Evolutionary conservation across 2,329 filamentous ascomycete species (phyloP), one percentile per base, ranked within the genome.

Genomic region (Claviceps digitariae): DNA sequence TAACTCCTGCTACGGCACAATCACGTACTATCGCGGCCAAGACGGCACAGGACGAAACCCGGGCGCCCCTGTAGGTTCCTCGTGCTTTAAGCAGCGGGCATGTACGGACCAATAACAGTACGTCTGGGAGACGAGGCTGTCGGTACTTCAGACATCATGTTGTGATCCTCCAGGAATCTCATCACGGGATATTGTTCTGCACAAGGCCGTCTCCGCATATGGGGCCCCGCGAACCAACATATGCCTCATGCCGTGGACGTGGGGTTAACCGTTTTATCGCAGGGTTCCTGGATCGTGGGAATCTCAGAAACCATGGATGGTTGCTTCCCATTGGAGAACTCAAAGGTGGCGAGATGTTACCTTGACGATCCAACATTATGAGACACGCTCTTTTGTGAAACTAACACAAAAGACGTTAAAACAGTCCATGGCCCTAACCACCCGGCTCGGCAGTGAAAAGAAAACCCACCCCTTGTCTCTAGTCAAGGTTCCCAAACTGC

Each of bases 301-400:
- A 51, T 17, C 34, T 20, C 7, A 8, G 21, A 49, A 38, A 51
- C 17, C 17, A 44, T 13, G 20, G 15, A 13, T 44, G 34, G 38
- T 10, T 51, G 17, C 17, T 34, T 13, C 49, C 49, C 2, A 9
- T 38, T 10, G 50, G 40, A 4, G 50, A 38, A 17, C 21, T 51
- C 4, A 40, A 40, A 34, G 50, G 72, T 82, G 25, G 76, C 75
- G 25, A 68, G 73, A 17, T 77, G 76, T 27, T 82, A 82, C 54
- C 63, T 80, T 31, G 72, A 75, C 79, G 75, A 51, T 13, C 74
- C 63, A 72, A 5, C 36, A 41, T 48, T n/a, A n/a, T 48, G n/a
- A 9, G n/a, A 29, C 20, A 2, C 46, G 25, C 21, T 49, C 36
- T 25, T 5, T 49, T 49, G 47, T 38, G n/a, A 49, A 27, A 20